A percentile compares a stretch with the other conserved stretches of the same genome.
phyloP scores from a whole-genome alignment of 2,329 filamentous ascomycete species.

The Coleophoma crateriformis region DNA sequence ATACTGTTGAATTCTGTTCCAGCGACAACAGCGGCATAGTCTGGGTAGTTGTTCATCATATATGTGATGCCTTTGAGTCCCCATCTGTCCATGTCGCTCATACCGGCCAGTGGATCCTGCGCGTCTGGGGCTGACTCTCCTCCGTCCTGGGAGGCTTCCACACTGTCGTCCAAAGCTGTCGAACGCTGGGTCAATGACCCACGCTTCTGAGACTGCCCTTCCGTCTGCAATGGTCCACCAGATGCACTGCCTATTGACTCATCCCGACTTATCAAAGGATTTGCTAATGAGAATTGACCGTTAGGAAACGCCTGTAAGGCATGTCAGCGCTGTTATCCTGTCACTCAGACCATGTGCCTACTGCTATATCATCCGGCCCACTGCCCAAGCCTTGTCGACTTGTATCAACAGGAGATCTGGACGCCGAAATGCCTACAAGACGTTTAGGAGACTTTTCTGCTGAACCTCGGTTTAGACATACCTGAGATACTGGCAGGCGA shows the following conservation, averaged over 20 bases:
- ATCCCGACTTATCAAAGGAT: slow-evolving; percentile 12
- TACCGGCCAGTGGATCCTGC: slow-evolving; percentile 54
- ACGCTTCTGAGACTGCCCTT: slow-evolving; percentile 7
- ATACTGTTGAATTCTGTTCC: slow-evolving; percentile 53
- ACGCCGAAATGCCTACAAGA: slow-evolving; percentile 15
- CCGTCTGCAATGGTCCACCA: too few species aligned
- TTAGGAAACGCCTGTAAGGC: slow-evolving; percentile 17
- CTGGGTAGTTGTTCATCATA: slow-evolving; percentile 57
- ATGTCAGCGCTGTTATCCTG: too few species aligned
- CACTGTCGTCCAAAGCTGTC: slow-evolving; percentile 14
- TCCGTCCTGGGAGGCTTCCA: slow-evolving; percentile 15
- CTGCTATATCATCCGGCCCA: slow-evolving; percentile 14
- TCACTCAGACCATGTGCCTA: slow-evolving; percentile 6
- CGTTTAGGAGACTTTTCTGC: slow-evolving; percentile 3
- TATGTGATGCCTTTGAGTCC: slow-evolving; percentile 56
- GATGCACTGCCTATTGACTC: slow-evolving; percentile 1
- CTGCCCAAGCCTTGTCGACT: slow-evolving; percentile 15
- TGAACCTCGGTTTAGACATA: slow-evolving; percentile 9
- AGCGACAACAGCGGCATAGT: slow-evolving; percentile 55
- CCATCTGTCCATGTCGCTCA: slow-evolving; percentile 59
- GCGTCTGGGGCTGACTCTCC: slow-evolving; percentile 29
- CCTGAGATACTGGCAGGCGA: slow-evolving; percentile 23
- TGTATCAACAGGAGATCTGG: slow-evolving; percentile 20
- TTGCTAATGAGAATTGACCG: slow-evolving; percentile 15
- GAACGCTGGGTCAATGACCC: slow-evolving; percentile 9